A percentile compares a stretch with the other conserved stretches of the same genome.
These are phyloP conservation scores for Hordeum pubiflorum DNA, from an alignment of 202 grass and related monocot genomes.

Conservation along the genomic window DNA sequence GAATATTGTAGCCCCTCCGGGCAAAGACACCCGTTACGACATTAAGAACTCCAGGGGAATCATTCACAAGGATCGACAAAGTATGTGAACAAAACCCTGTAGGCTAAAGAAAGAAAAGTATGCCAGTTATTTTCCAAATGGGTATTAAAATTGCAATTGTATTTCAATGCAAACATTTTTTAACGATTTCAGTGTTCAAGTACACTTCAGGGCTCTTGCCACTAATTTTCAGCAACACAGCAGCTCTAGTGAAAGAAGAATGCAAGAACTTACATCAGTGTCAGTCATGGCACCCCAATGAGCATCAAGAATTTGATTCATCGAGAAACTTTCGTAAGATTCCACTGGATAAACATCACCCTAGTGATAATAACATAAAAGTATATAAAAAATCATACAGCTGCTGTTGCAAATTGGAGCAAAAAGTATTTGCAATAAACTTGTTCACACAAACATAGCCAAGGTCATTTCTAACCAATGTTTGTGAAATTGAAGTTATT, in stretches of 20 bases:
- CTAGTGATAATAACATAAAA: slow-evolving; percentile 19
- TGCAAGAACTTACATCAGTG: slow-evolving; percentile 49
- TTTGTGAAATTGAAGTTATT: neutral
- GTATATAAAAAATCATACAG: neutral
- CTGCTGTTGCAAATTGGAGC: neutral
- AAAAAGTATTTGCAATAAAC: neutral
- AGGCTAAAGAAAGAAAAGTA: slow-evolving; percentile 36
- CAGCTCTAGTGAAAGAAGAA: slow-evolving; percentile 17
- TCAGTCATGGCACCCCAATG: slow-evolving; percentile 65
- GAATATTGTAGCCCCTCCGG: slow-evolving; percentile 74
- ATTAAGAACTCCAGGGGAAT: slow-evolving; percentile 73
- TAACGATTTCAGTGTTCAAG: neutral
- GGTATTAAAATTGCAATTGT: neutral
- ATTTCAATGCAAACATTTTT: neutral
- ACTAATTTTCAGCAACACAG: neutral
- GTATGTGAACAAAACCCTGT: slow-evolving; percentile 74
- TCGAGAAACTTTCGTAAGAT: slow-evolving; percentile 38
- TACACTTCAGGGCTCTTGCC: neutral
- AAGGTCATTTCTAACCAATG: neutral
- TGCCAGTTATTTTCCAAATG: neutral
- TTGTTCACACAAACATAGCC: neutral
- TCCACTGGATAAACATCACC: slow-evolving; percentile 81
- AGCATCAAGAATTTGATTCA: slow-evolving; percentile 72
- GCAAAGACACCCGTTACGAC: slow-evolving; percentile 61
- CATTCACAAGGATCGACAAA: slow-evolving; percentile 71